Evolutionary conservation across 495 filamentous ascomycete species (phyloP).

Genomic region (Antarctomyces pellizariae): DNA sequence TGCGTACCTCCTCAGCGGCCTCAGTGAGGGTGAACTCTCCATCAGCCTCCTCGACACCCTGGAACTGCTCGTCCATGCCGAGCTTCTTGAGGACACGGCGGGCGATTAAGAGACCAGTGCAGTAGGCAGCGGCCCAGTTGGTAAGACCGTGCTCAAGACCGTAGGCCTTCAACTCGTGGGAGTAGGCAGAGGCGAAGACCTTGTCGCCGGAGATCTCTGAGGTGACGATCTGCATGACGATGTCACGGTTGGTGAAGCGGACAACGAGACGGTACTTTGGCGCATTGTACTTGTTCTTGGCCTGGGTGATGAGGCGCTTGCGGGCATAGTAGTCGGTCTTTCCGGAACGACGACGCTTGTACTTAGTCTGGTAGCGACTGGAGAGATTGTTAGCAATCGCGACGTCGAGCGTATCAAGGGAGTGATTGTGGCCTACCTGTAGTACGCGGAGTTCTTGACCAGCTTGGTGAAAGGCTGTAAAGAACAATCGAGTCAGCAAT

Average conservation of each 20-base stretch:
- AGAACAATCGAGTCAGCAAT: slow-evolving; percentile 80
- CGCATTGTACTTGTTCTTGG: slow-evolving; percentile 99
- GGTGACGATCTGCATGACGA: slow-evolving; percentile 90
- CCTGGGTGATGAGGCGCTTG: slow-evolving; percentile 97
- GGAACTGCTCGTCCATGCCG: slow-evolving; percentile 71
- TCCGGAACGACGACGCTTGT: slow-evolving; percentile 84
- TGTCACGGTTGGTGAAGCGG: slow-evolving; percentile 99
- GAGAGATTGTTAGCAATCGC: slow-evolving; percentile 9
- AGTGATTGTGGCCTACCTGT: slow-evolving; percentile 38
- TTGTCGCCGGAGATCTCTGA: slow-evolving; percentile 97
- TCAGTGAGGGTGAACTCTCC: slow-evolving; percentile 89
- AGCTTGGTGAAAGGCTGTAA: slow-evolving; percentile 79
- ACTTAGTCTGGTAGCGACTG: slow-evolving; percentile 99
- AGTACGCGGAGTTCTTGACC: slow-evolving; percentile 94
- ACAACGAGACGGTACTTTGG: slow-evolving; percentile 99
- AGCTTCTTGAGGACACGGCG: slow-evolving; percentile 95
- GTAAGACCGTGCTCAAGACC: slow-evolving; percentile 95
- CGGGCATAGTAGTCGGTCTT: slow-evolving; percentile 99
- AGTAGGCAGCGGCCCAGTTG: slow-evolving; percentile 98
- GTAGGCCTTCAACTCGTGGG: slow-evolving; percentile 92
- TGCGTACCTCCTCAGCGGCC: slow-evolving; percentile 69
- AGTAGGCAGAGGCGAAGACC: slow-evolving; percentile 79
- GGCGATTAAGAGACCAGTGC: slow-evolving; percentile 87
- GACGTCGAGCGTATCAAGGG: slow-evolving; percentile 5
- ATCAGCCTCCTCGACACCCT: slow-evolving; percentile 80